Percentiles rank a stretch among this genome's conserved stretches.
Conservation (phyloP, 2,329 filamentous ascomycete species). For the Penicillium sp. region DNA sequence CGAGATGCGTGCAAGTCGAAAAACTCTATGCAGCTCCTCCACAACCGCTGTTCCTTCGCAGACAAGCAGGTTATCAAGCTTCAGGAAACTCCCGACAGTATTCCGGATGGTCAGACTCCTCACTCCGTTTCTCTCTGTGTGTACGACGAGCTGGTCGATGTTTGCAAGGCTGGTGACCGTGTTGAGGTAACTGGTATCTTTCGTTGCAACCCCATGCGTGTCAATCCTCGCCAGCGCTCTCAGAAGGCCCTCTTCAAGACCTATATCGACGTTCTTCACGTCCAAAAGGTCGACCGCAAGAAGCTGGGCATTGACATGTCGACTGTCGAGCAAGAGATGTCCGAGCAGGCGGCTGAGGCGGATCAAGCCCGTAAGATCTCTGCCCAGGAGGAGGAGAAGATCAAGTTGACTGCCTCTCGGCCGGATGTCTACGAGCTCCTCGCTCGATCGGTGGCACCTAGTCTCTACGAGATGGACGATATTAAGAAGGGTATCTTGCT, state of each 20-base stretch:
- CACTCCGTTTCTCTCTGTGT: conserved; percentile 95
- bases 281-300: conserved; percentile 95
- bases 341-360: conserved; percentile 67
- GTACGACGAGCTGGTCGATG: conserved; percentile 95
- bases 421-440: conserved; percentile 92
- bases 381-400: conserved; percentile 85
- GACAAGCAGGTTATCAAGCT: conserved; percentile 99
- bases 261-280: conserved; percentile 90
- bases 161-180: conserved; percentile 96
- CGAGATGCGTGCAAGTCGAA: conserved; percentile 75
- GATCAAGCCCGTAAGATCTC: conserved; percentile 82
- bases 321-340: conserved; percentile 80
- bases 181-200: conserved; percentile 97
- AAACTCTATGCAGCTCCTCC: conserved; percentile 97
- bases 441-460: conserved; percentile 85
- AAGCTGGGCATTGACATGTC: conserved; percentile 87
- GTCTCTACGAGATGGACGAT: conserved; percentile 96
- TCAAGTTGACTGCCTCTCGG: conserved; percentile 74
- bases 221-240: conserved; percentile 88
- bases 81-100: conserved; percentile 92
- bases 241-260: conserved; percentile 98
- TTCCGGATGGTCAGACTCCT: conserved; percentile 93
- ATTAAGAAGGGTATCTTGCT: conserved; percentile 98
- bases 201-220: conserved; percentile 86
- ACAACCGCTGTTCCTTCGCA: conserved; percentile 91